Conservation (phyloP, 345 rosid species). For the Punica granatum region DNA sequence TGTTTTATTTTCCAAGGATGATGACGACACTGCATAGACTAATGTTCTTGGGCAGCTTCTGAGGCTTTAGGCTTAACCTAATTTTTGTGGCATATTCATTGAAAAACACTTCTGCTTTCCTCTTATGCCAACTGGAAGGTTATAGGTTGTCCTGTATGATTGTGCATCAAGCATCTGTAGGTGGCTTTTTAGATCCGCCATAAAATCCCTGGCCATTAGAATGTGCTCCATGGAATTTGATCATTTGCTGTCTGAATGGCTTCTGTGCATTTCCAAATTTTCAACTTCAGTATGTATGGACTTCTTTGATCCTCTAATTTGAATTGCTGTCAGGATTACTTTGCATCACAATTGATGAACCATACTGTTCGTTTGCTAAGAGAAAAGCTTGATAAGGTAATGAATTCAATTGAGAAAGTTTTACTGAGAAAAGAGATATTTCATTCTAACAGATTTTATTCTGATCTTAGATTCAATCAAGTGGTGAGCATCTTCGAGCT, state of each 20-base stretch:
- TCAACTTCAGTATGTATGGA: not conserved
- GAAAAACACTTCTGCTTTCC: no score
- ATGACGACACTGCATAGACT: no score
- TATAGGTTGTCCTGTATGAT: not conserved
- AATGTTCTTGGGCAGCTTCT: no score
- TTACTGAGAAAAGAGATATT: not conserved
- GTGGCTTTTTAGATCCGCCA: not conserved
- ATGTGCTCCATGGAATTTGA: not conserved
- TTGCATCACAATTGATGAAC: constrained; percentile 74
- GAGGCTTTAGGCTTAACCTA: no score
- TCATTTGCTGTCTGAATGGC: not conserved
- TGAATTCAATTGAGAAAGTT: not conserved
- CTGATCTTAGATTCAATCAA: constrained; percentile 49
- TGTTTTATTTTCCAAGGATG: no score
- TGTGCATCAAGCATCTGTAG: no score
- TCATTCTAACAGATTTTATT: not conserved
- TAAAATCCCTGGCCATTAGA: not conserved
- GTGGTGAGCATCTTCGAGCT: constrained; percentile 29
- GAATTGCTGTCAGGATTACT: constrained; percentile 58
- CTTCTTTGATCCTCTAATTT: not conserved
- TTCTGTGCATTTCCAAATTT: not conserved
- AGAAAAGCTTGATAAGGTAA: constrained; percentile 81
- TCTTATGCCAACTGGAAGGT: no score
- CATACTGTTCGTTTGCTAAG: constrained; percentile 60
- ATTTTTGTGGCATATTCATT: no score